Conservation (phyloP, 495 filamentous ascomycete genomes). For the Oleoguttula mirabilis region DNA sequence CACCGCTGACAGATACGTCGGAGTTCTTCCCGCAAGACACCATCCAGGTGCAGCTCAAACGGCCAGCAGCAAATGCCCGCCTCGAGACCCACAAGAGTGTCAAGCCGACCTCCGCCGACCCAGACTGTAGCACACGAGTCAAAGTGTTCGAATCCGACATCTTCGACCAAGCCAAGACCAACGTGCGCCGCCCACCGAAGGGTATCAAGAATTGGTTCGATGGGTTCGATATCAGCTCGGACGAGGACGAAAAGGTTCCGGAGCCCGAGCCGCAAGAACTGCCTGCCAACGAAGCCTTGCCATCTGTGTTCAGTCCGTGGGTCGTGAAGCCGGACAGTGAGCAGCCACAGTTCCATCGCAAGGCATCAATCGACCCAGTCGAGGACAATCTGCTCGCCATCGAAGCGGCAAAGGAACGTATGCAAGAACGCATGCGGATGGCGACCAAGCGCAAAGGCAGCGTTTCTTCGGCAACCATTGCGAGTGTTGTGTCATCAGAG, state of each 20-base stretch:
- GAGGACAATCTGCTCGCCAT: conserved; percentile 14
- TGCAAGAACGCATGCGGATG: conserved; percentile 6
- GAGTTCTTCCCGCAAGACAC: conserved; percentile 22
- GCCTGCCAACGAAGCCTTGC: conserved; percentile 7
- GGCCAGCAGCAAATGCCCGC: conserved; percentile 6
- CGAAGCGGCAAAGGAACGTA: conserved; percentile 5
- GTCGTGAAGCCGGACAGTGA: conserved; percentile 6
- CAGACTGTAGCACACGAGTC: conserved; percentile 4
- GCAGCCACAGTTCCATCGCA: conserved; percentile 7
- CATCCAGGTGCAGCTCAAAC: conserved; percentile 5
- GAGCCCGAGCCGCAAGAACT: conserved; percentile 8
- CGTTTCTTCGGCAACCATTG: conserved; percentile 1
- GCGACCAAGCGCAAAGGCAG: conserved; percentile 3
- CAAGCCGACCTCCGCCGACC: conserved; percentile 2
- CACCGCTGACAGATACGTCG: conserved; percentile 19
- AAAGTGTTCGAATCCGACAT: conserved; percentile 24
- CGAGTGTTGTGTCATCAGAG: conserved; percentile 5
- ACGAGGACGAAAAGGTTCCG: conserved; percentile 25
- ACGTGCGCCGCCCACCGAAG: conserved; percentile 30
- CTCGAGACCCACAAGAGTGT: conserved; percentile 18
- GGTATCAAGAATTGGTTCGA: conserved; percentile 36
- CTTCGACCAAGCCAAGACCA: conserved; percentile 29
- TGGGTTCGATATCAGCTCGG: conserved; percentile 27
- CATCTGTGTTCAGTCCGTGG: conserved; percentile 12
- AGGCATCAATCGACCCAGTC: conserved; percentile 3